Percentiles rank a stretch among this genome's conserved stretches.
Conservation (phyloP, 306 rosid species). For the Medicago ruthenica region DNA sequence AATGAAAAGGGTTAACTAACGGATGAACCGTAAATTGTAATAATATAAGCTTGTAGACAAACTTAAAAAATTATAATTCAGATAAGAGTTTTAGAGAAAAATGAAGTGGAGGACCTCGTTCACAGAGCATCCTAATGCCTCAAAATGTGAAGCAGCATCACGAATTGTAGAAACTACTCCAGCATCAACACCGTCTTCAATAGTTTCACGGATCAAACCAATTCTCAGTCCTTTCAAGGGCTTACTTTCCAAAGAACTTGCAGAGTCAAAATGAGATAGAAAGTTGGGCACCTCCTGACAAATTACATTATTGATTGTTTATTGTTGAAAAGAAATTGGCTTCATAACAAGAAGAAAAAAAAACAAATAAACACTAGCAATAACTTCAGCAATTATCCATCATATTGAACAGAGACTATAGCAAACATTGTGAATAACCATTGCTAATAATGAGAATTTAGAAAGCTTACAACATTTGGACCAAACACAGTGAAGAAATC, state of each 20-base stretch:
- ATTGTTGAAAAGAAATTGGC: slow-evolving; percentile 32
- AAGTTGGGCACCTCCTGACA: slow-evolving; percentile 82
- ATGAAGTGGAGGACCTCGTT: slow-evolving; percentile 64
- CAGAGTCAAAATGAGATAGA: slow-evolving; percentile 55
- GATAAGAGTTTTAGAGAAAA: slow-evolving; percentile 10
- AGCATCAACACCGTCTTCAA: slow-evolving; percentile 82
- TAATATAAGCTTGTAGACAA: slow-evolving; percentile 21
- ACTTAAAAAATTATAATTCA: slow-evolving; percentile 33
- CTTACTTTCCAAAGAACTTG: slow-evolving; percentile 64
- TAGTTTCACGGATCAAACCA: slow-evolving; percentile 89
- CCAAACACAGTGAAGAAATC: slow-evolving; percentile 24
- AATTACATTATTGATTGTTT: slow-evolving; percentile 21
- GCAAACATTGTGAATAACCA: slow-evolving; percentile 3
- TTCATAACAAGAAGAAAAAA: slow-evolving; percentile 26
- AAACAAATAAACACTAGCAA: slow-evolving; percentile 16
- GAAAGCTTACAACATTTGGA: slow-evolving; percentile 26
- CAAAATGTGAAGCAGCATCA: slow-evolving; percentile 86
- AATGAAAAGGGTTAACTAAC: slow-evolving; percentile 21
- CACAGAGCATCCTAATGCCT: slow-evolving; percentile 85
- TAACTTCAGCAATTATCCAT: slow-evolving; percentile 8
- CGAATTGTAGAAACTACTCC: slow-evolving; percentile 76
- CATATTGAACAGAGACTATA: slow-evolving; percentile 19
- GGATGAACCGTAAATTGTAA: slow-evolving; percentile 10
- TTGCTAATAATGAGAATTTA: slow-evolving; percentile 18
- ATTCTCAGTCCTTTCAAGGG: slow-evolving; percentile 90